Evolutionary conservation across 208 protist genomes (phyloP).

Genomic region (Angomonas deanei): DNA sequence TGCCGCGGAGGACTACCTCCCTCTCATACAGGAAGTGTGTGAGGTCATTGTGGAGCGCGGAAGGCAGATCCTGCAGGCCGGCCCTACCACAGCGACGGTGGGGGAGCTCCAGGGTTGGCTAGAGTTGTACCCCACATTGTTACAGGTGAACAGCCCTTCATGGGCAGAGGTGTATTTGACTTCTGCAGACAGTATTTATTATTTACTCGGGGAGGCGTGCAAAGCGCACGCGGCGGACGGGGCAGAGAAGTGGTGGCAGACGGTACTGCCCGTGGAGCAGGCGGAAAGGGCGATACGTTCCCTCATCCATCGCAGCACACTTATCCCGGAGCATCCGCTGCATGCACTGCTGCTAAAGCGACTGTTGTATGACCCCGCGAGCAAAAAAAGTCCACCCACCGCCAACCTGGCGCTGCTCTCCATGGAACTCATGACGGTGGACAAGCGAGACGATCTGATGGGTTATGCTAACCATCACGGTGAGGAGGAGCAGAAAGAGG

Average conservation of each 20-base stretch:
- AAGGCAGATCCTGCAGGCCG: neutral
- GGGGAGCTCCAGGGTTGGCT: slow-evolving; percentile 9
- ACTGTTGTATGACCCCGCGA: slow-evolving; percentile 32
- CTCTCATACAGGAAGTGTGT: neutral
- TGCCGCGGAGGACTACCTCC: neutral
- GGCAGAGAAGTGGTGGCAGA: neutral
- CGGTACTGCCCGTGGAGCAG: slow-evolving; percentile 9
- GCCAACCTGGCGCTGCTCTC: slow-evolving; percentile 23
- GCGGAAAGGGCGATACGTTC: slow-evolving; percentile 22
- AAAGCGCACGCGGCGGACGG: neutral
- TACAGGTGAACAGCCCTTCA: slow-evolving; percentile 31
- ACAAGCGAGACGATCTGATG: neutral
- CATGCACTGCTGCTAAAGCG: slow-evolving; percentile 43
- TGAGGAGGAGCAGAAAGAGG: neutral
- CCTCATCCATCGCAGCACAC: slow-evolving; percentile 42
- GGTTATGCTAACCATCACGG: neutral
- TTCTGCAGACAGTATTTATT: slow-evolving; percentile 20
- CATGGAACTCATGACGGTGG: slow-evolving; percentile 19
- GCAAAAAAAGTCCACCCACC: slow-evolving; percentile 15
- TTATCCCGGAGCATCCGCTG: slow-evolving; percentile 58
- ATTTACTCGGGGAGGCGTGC: slow-evolving; percentile 1
- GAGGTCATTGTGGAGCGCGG: neutral
- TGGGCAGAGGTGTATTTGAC: slow-evolving; percentile 55
- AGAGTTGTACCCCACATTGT: slow-evolving; percentile 14
- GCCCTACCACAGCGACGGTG: neutral